A percentile compares a stretch with the other conserved stretches of the same genome.
These are phyloP conservation scores for Paralagenidium karlingii DNA, from an alignment of 352 stramenopile species.

Conservation along the genomic window DNA sequence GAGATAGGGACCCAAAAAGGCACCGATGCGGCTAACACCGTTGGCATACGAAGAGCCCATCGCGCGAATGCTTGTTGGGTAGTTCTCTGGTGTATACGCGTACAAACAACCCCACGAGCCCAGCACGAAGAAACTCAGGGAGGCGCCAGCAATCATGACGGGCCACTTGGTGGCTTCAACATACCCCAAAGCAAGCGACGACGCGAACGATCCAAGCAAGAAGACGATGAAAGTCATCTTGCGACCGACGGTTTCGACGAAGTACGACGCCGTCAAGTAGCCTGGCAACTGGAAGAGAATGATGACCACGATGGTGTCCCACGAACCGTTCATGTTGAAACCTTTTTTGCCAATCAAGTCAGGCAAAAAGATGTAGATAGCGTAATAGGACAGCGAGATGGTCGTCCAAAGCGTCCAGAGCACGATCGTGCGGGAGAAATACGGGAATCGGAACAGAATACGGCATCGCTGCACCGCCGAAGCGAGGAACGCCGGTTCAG, in stretches of 20 bases:
- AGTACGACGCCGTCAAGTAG: constrained; percentile 32
- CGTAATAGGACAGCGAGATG: constrained; percentile 61
- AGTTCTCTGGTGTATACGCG: constrained; percentile 66
- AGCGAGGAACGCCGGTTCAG: constrained; percentile 14
- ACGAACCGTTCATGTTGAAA: constrained; percentile 45
- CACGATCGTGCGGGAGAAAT: constrained; percentile 33
- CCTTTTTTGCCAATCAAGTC: constrained; percentile 33
- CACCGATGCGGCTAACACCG: constrained; percentile 51
- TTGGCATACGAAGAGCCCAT: constrained; percentile 51
- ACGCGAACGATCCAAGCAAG: constrained; percentile 24
- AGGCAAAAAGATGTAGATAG: constrained; percentile 53
- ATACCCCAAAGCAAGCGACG: constrained; percentile 47
- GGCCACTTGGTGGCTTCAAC: constrained; percentile 21
- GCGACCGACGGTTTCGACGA: constrained; percentile 42
- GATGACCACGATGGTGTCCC: constrained; percentile 39
- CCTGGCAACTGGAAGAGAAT: constrained; percentile 47
- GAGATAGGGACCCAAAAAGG: constrained; percentile 51
- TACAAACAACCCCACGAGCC: constrained; percentile 55
- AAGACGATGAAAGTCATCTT: constrained; percentile 39
- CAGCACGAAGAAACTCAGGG: constrained; percentile 59
- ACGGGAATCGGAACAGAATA: constrained; percentile 37
- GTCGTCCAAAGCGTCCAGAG: constrained; percentile 57
- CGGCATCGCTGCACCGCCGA: constrained; percentile 37
- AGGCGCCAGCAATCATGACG: constrained; percentile 30
- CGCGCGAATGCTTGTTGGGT: constrained; percentile 51